Evolutionary conservation across 1,284 basidiomycete genomes (phyloP), one percentile per base, ranked within the genome.

Genomic region (Anthracocystis walkeri): DNA sequence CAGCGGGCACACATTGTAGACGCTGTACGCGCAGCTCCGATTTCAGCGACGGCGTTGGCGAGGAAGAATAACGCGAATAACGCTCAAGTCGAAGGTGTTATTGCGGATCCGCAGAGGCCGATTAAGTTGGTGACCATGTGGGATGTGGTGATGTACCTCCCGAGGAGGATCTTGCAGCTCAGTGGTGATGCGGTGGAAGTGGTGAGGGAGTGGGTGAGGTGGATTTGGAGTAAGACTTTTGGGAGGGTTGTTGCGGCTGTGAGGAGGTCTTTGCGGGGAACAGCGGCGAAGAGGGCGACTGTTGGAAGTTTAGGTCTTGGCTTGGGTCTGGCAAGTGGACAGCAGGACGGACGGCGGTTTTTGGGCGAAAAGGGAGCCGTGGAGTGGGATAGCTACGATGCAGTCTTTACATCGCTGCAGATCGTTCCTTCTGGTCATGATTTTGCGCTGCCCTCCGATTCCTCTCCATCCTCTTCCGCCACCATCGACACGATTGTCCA

Each of bases 361-460:
- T 29, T 71, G 41, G 62, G 62, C 2, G 53, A 61, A 2, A 57
- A 69, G 20, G 57, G 61, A 18, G 29, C 38, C n/a, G 50, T 58
- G 14, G 51, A 45, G 11, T 75, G 72, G 72, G 56, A 66, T 12
- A 69, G 50, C 49, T 69, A 69, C 63, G 73, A 79, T 49, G 55
- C 57, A 0, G 54, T 80, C 0, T 80, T 79, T 18, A 27, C 41
- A 3, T 65, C 67, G 6, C 86, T 97, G 11, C 90, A 93, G 16
- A 90, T 95, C 83, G 89, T 97, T 14, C 90, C 91, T 0, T 87
- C 90, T 1, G 92, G 93, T 5, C 87, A 87, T 65, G 79, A 79
- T 53, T 54, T 60, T 46, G 66, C 81, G 44, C 21, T 87, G 90
- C 81, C 80, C 80, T 55, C 45, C 41, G 25, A 52, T 35, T 29